These are phyloP conservation scores for Edaphochlamys debaryana DNA, from an alignment of 139 green algal genomes.

Conservation along the genomic window DNA sequence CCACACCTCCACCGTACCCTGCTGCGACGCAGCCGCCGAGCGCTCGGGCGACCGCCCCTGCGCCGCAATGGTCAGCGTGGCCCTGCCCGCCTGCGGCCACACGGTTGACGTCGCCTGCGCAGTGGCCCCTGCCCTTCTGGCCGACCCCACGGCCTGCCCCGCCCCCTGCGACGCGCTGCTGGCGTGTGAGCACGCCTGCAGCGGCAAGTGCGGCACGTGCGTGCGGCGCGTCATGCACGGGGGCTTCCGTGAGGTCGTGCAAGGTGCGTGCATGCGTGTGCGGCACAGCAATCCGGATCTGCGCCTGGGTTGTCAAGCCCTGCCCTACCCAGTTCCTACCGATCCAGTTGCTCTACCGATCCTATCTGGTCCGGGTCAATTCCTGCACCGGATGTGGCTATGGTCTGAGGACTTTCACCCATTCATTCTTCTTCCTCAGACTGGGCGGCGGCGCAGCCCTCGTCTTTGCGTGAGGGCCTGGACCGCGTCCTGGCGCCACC, in stretches of 20 bases:
- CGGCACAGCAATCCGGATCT: background rate
- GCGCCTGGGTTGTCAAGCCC: too few species aligned
- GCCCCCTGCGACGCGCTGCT: background rate
- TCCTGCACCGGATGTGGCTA: background rate
- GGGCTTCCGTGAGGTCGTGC: background rate
- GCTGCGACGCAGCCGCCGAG: slow-evolving; percentile 7
- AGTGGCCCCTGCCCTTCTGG: background rate
- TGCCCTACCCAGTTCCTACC: too few species aligned
- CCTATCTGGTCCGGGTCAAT: too few species aligned
- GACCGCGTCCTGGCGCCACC: too few species aligned
- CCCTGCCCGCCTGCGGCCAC: slow-evolving; percentile 51
- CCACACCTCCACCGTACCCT: slow-evolving; percentile 48
- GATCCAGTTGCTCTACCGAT: too few species aligned
- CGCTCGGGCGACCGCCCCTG: slow-evolving; percentile 23
- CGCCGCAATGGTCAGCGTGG: background rate
- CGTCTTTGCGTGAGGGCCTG: too few species aligned
- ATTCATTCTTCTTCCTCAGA: too few species aligned
- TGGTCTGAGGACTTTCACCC: too few species aligned
- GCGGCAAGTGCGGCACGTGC: background rate
- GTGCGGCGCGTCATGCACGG: background rate
- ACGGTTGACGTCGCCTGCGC: slow-evolving; percentile 27
- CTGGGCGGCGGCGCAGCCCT: too few species aligned
- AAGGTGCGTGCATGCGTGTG: background rate
- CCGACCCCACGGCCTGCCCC: slow-evolving; percentile 31
- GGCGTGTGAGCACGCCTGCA: background rate